phyloP scores from a whole-genome alignment of 2,329 filamentous ascomycete genomes.

The Diaporthe humulicola region DNA sequence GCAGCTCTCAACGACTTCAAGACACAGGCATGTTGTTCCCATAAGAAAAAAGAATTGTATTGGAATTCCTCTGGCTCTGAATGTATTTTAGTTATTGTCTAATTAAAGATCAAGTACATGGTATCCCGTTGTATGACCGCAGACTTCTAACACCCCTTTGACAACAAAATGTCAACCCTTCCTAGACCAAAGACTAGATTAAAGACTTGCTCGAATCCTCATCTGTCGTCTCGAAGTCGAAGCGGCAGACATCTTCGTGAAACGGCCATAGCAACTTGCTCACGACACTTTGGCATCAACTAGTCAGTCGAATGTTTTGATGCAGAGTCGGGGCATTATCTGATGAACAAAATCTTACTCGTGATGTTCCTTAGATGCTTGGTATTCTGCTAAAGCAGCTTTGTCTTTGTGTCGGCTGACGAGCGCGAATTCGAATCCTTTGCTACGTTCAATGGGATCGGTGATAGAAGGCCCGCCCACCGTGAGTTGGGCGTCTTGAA shows the following conservation, averaged over 20 bases:
- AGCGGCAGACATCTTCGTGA: constrained; percentile 65
- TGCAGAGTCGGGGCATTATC: background rate
- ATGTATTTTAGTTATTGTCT: no score
- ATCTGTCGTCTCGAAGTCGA: constrained; percentile 65
- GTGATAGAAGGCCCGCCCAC: constrained; percentile 68
- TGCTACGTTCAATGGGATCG: constrained; percentile 63
- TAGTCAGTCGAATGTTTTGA: background rate
- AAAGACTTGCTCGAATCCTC: constrained; percentile 51
- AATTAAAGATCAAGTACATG: background rate
- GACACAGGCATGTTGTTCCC: background rate
- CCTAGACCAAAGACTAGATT: constrained; percentile 4
- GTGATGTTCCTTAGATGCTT: constrained; percentile 65
- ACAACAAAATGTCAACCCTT: background rate
- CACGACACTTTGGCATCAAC: constrained; percentile 57
- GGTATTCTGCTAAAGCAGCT: constrained; percentile 62
- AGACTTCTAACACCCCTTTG: background rate
- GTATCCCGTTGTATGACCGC: no score
- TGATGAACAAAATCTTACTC: constrained; percentile 49
- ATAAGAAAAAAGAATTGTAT: background rate
- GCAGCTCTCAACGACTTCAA: background rate
- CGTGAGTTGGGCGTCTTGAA: constrained; percentile 61
- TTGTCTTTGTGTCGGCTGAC: constrained; percentile 64
- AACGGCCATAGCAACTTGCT: constrained; percentile 64
- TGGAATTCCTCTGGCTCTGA: background rate
- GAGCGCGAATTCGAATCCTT: constrained; percentile 65